Evolutionary conservation across 371 early-diverging fungal species (phyloP).

Genomic region (Amoeboaphelidium protococcarum): DNA sequence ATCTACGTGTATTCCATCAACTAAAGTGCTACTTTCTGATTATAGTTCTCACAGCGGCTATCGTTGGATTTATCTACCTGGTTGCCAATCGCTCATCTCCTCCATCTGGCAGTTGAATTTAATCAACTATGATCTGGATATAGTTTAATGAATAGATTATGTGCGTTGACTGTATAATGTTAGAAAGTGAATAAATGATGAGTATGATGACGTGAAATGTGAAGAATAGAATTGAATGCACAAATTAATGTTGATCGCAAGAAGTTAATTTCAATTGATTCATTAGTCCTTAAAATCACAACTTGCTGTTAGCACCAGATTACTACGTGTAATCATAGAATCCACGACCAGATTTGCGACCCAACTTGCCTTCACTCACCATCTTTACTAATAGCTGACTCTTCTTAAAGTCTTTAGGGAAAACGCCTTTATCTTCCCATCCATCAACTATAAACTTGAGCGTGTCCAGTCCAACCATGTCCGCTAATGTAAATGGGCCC

Average conservation of each 20-base stretch:
- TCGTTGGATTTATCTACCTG: constrained; percentile 11
- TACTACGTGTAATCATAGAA: constrained; percentile 48
- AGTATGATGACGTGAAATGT: no score
- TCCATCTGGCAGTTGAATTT: no score
- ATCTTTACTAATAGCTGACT: constrained; percentile 40
- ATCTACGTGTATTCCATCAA: constrained; percentile 10
- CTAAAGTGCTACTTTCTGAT: constrained; percentile 14
- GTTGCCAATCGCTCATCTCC: no score
- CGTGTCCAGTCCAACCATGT: constrained; percentile 83
- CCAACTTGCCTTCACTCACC: constrained; percentile 43
- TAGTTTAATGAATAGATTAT: no score
- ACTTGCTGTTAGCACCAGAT: no score
- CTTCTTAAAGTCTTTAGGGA: constrained; percentile 36
- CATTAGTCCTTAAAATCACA: no score
- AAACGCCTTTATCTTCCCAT: constrained; percentile 21
- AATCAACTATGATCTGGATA: no score
- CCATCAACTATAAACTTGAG: constrained; percentile 77
- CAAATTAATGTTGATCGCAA: no score
- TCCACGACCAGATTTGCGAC: constrained; percentile 68
- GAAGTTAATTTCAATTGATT: no score
- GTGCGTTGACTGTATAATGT: no score
- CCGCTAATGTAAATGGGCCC: constrained; percentile 83
- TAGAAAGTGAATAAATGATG: no score
- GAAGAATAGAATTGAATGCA: no score
- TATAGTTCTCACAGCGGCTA: constrained; percentile 6